phyloP scores from a whole-genome alignment of 2,329 filamentous ascomycete species.

The Alternaria consortialis region DNA sequence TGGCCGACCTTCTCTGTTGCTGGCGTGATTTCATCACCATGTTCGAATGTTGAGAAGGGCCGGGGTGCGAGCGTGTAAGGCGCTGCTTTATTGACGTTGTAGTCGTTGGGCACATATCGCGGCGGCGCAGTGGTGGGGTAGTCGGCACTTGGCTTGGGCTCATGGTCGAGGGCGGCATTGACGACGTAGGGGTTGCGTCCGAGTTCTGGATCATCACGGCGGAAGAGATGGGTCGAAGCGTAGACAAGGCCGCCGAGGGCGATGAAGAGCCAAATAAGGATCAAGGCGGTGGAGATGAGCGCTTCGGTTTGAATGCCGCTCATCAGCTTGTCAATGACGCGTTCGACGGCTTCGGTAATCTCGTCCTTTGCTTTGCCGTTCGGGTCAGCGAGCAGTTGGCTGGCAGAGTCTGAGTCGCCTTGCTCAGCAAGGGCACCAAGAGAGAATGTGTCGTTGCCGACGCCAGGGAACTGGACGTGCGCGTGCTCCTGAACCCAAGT shows the following conservation, averaged over 20 bases:
- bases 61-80: conserved; percentile 57
- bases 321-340: conserved; percentile 73
- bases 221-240: conserved; percentile 68
- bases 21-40: conserved; percentile 37
- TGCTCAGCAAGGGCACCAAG: conserved; percentile 72
- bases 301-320: conserved; percentile 77
- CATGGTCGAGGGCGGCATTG: conserved; percentile 38
- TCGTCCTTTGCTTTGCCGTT: conserved; percentile 79
- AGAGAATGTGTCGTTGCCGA: conserved; percentile 84
- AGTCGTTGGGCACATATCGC: conserved; percentile 53
- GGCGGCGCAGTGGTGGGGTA: conserved; percentile 49
- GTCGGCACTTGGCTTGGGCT: conserved; percentile 31
- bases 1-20: conserved; percentile 55
- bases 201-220: conserved; percentile 58
- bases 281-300: conserved; percentile 77
- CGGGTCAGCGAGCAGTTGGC: conserved; percentile 80
- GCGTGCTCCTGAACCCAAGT: conserved; percentile 93
- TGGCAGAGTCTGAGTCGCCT: conserved; percentile 62
- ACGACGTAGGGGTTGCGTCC: conserved; percentile 41
- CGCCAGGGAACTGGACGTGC: conserved; percentile 79
- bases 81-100: conserved; percentile 56
- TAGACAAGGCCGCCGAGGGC: conserved; percentile 77
- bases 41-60: conserved; percentile 55
- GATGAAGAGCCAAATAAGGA: conserved; percentile 80
- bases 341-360: conserved; percentile 77